A percentile compares a stretch with the other conserved stretches of the same genome.
Conservation (phyloP, 768 basidiomycete genomes). For the Russula dissimulans region DNA sequence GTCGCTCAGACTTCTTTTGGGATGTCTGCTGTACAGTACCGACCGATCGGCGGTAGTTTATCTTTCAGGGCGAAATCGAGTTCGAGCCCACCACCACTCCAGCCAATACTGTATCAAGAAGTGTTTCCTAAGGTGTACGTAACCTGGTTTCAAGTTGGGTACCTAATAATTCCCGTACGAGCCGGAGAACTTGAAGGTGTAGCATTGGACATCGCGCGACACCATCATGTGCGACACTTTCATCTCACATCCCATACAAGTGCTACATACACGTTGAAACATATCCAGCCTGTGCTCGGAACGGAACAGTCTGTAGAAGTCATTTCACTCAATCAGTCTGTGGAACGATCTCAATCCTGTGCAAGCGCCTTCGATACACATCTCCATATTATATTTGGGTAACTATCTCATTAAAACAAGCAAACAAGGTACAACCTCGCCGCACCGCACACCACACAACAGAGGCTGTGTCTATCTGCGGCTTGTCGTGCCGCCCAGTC, state of each 20-base stretch:
- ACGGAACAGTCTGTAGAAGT: neutral
- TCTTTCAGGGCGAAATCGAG: too few relatives aligned
- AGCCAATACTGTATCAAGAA: neutral
- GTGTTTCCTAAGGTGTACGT: neutral
- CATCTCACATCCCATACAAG: neutral
- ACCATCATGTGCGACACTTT: neutral
- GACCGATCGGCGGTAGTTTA: too few relatives aligned
- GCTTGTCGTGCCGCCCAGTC: neutral
- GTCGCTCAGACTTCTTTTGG: too few relatives aligned
- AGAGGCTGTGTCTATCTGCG: neutral
- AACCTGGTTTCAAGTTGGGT: neutral
- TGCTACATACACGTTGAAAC: neutral
- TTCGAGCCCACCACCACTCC: too few relatives aligned
- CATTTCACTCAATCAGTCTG: neutral
- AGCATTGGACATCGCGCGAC: too few relatives aligned
- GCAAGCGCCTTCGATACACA: neutral
- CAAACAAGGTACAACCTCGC: neutral
- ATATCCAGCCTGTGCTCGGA: neutral
- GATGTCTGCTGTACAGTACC: too few relatives aligned
- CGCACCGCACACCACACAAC: neutral
- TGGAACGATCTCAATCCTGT: neutral
- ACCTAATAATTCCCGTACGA: neutral
- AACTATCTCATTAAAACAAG: neutral
- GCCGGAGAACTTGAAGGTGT: neutral
- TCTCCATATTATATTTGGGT: neutral